Evolutionary conservation across 768 basidiomycete species (phyloP).

Genomic region (Dioszegia crocea): DNA sequence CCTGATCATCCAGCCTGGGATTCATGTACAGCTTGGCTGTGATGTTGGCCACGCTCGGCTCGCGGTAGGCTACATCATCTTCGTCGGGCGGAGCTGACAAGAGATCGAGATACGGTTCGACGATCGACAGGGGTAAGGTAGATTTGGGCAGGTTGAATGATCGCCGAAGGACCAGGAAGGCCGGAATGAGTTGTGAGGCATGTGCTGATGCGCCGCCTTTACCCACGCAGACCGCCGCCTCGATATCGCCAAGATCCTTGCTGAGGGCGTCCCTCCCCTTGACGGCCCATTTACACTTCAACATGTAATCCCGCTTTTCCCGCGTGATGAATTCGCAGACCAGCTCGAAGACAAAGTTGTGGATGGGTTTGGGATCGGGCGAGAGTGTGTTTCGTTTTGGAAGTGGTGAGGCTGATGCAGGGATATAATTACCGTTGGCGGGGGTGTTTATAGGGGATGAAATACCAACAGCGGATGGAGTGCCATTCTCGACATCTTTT

Average conservation of each 20-base stretch:
- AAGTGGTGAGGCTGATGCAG: not conserved
- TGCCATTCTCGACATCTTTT: slow-evolving; percentile 27
- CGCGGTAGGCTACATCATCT: slow-evolving; percentile 36
- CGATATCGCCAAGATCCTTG: slow-evolving; percentile 47
- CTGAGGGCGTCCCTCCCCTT: slow-evolving; percentile 41
- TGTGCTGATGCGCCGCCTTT: slow-evolving; percentile 15
- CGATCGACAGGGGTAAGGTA: slow-evolving; percentile 19
- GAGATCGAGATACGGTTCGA: slow-evolving; percentile 38
- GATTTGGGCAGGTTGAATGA: slow-evolving; percentile 32
- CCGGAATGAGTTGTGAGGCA: slow-evolving; percentile 25
- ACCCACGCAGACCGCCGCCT: slow-evolving; percentile 31
- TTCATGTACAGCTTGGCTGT: slow-evolving; percentile 45
- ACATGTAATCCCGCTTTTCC: slow-evolving; percentile 47
- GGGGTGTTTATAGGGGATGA: not conserved
- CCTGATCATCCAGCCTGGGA: slow-evolving; percentile 36
- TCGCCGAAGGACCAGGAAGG: slow-evolving; percentile 32
- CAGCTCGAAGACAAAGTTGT: slow-evolving; percentile 41
- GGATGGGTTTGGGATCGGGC: slow-evolving; percentile 21
- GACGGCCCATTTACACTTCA: slow-evolving; percentile 43
- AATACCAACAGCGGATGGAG: not conserved
- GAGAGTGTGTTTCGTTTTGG: slow-evolving; percentile 7
- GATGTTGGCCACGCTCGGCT: slow-evolving; percentile 40
- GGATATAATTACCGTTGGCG: not conserved
- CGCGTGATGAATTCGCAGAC: slow-evolving; percentile 42
- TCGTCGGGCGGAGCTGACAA: slow-evolving; percentile 38